Percentiles rank a stretch among this genome's conserved stretches.
These are phyloP conservation scores for Urtica urens DNA, from an alignment of 306 rosid species.

Conservation along the genomic window DNA sequence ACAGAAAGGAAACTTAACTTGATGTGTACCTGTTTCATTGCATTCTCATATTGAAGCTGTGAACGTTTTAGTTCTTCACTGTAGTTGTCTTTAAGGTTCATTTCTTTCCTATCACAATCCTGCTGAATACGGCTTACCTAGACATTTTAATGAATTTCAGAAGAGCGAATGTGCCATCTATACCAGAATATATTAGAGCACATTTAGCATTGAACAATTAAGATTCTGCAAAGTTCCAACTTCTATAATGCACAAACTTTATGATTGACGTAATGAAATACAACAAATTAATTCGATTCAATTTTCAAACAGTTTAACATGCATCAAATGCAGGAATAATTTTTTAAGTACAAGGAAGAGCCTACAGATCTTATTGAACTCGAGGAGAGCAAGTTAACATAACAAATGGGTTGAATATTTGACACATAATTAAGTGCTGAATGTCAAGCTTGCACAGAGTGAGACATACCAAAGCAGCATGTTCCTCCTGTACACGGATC, in stretches of 20 bases:
- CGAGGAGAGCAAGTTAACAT: too few species aligned
- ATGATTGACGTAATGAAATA: too few species aligned
- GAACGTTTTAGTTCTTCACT: slow-evolving; percentile 44
- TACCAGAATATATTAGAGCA: too few species aligned
- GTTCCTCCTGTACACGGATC: slow-evolving; percentile 58
- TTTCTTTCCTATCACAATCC: slow-evolving; percentile 52
- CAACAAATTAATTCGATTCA: too few species aligned
- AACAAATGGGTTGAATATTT: slow-evolving; percentile 9
- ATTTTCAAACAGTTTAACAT: too few species aligned
- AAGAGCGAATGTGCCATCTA: too few species aligned
- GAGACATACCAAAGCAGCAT: slow-evolving; percentile 47
- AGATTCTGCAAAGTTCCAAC: too few species aligned
- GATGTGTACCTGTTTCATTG: slow-evolving; percentile 75
- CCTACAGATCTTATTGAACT: too few species aligned
- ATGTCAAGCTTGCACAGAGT: slow-evolving; percentile 8
- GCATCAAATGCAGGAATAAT: too few species aligned
- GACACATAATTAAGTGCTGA: slow-evolving; percentile 4
- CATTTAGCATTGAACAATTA: too few species aligned
- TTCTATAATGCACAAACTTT: too few species aligned
- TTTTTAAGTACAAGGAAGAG: neutral
- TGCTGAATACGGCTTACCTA: slow-evolving; percentile 59
- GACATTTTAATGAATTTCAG: too few species aligned
- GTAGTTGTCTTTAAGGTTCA: slow-evolving; percentile 40
- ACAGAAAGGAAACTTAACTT: slow-evolving; percentile 7
- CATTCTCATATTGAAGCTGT: slow-evolving; percentile 62